Conservation (phyloP, 352 stramenopile genomes). For the Thalassiosira hispida region DNA sequence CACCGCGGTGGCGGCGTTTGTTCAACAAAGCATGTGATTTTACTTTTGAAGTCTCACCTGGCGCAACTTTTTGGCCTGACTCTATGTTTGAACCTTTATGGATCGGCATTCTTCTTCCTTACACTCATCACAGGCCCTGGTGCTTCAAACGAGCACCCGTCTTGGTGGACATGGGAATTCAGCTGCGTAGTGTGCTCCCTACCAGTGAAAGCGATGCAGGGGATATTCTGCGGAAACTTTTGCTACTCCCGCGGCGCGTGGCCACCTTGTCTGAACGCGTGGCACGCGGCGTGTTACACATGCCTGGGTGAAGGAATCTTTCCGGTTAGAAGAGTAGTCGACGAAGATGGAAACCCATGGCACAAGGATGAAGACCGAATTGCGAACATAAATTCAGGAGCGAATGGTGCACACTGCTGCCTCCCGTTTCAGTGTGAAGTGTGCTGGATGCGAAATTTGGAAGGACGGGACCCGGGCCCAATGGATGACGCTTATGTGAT, state of each 20-base stretch:
- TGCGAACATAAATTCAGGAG: no score
- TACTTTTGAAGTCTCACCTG: constrained; percentile 18
- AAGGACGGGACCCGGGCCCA: neutral
- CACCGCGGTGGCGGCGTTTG: constrained; percentile 18
- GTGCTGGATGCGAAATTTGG: constrained; percentile 48
- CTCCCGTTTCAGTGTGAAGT: constrained; percentile 60
- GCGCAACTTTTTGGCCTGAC: constrained; percentile 13
- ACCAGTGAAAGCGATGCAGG: constrained; percentile 8
- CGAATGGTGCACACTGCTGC: constrained; percentile 23
- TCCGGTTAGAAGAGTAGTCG: constrained; percentile 11
- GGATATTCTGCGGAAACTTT: constrained; percentile 63
- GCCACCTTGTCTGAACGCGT: constrained; percentile 18
- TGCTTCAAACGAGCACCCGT: neutral
- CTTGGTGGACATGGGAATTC: constrained; percentile 17
- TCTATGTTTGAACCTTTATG: constrained; percentile 34
- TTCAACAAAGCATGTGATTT: constrained; percentile 39
- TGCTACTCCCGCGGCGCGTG: constrained; percentile 12
- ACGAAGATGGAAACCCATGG: constrained; percentile 31
- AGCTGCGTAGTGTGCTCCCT: constrained; percentile 20
- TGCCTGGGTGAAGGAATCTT: constrained; percentile 26
- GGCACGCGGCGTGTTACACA: constrained; percentile 41
- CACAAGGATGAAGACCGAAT: constrained; percentile 5
- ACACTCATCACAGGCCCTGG: constrained; percentile 26
- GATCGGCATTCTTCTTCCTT: constrained; percentile 32
- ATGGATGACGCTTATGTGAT: neutral